A percentile compares a stretch with the other conserved stretches of the same genome.
phyloP scores from a whole-genome alignment of 2,329 filamentous ascomycete genomes.

The Akanthomyces uredinophilus region DNA sequence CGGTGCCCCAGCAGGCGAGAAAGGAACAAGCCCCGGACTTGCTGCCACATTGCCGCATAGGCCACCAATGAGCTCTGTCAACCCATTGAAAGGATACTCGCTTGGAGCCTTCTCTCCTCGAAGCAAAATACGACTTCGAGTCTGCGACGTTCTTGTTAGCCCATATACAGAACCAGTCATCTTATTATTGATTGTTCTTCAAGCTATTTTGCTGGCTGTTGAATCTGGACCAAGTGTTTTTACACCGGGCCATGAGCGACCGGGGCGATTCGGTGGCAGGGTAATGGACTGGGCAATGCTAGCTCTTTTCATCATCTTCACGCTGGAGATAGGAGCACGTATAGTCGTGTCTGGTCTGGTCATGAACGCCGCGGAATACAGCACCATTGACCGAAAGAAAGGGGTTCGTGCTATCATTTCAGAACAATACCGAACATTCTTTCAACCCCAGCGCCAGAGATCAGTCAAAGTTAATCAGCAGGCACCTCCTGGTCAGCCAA shows the following conservation, averaged over 20 bases:
- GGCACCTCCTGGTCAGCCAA: constrained; percentile 49
- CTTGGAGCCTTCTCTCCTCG: constrained; percentile 79
- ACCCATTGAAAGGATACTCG: constrained; percentile 81
- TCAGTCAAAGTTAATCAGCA: constrained; percentile 53
- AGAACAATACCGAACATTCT: constrained; percentile 72
- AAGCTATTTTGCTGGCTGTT: constrained; percentile 81
- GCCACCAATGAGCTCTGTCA: constrained; percentile 34
- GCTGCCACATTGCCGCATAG: constrained; percentile 17
- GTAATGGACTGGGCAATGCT: constrained; percentile 77
- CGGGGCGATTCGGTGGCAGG: constrained; percentile 59
- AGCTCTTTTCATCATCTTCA: constrained; percentile 82
- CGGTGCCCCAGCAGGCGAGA: constrained; percentile 41
- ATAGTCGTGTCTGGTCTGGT: constrained; percentile 92
- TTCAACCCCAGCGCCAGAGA: constrained; percentile 72
- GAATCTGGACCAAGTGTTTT: constrained; percentile 73
- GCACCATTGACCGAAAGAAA: constrained; percentile 74
- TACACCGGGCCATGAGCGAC: constrained; percentile 53
- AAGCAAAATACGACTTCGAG: constrained; percentile 64
- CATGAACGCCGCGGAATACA: constrained; percentile 86
- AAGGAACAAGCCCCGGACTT: constrained; percentile 27
- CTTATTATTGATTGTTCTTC: constrained; percentile 78
- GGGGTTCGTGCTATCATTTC: constrained; percentile 69
- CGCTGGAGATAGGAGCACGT: constrained; percentile 74
- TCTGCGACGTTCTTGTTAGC: constrained; percentile 83
- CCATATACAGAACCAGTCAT: constrained; percentile 83